Evolutionary conservation across 2,329 filamentous ascomycete genomes (phyloP).

Genomic region (Nectriaceae sp.): DNA sequence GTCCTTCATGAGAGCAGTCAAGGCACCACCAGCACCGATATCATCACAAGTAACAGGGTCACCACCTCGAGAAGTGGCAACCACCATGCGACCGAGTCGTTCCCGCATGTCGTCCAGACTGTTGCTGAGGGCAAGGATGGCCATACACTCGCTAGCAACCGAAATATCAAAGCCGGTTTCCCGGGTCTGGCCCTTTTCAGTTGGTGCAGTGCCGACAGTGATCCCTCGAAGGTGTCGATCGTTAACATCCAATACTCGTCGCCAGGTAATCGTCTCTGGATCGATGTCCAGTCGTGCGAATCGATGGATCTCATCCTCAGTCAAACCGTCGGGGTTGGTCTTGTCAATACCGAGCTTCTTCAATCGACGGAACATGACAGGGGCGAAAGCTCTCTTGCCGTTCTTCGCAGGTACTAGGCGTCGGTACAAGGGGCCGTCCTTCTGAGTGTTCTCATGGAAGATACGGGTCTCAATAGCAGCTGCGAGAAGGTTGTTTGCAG

Average conservation of each 20-base stretch:
- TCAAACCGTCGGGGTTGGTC: slow-evolving; percentile 88
- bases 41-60: slow-evolving; percentile 97
- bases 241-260: slow-evolving; percentile 94
- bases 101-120: slow-evolving; percentile 87
- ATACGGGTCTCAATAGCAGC: slow-evolving; percentile 97
- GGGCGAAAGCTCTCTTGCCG: slow-evolving; percentile 81
- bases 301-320: slow-evolving; percentile 80
- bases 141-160: slow-evolving; percentile 97
- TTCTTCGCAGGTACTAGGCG: slow-evolving; percentile 89
- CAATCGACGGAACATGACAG: slow-evolving; percentile 88
- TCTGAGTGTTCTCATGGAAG: slow-evolving; percentile 96
- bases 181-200: slow-evolving; percentile 85
- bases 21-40: slow-evolving; percentile 85
- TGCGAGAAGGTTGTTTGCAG: slow-evolving; percentile 94
- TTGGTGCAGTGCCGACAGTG: slow-evolving; percentile 83
- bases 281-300: slow-evolving; percentile 98
- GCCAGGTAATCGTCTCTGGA: slow-evolving; percentile 95
- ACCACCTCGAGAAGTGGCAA: slow-evolving; percentile 81
- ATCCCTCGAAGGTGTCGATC: slow-evolving; percentile 90
- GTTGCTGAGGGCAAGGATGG: slow-evolving; percentile 91
- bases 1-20: slow-evolving; percentile 95
- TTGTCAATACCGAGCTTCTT: slow-evolving; percentile 97
- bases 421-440: slow-evolving; percentile 83
- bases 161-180: slow-evolving; percentile 97
- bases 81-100: slow-evolving; percentile 91